phyloP scores from a whole-genome alignment of 106 monocot species.

The Gastrodia elata region DNA sequence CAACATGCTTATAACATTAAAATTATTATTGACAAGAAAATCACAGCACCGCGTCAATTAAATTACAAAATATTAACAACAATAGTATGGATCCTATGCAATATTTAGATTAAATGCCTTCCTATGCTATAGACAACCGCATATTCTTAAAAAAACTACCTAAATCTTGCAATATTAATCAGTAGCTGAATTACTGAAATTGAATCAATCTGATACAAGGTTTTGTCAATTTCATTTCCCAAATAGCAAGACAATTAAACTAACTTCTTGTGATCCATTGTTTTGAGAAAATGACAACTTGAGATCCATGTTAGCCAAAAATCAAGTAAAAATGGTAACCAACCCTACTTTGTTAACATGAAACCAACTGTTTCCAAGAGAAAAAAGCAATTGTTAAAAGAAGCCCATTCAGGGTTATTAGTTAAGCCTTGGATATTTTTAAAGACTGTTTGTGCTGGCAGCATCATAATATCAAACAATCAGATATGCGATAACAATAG shows the following conservation, averaged over 20 bases:
- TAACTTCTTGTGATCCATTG: neutral
- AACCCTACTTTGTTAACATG: neutral
- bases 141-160: neutral
- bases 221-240: neutral
- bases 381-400: neutral
- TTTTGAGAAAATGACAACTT: neutral
- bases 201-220: neutral
- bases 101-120: neutral
- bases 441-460: neutral
- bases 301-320: neutral
- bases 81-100: neutral
- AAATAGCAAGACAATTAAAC: neutral
- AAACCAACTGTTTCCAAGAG: neutral
- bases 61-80: neutral
- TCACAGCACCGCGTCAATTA: neutral
- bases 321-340: neutral
- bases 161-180: neutral
- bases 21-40: neutral
- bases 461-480: neutral
- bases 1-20: neutral
- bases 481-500: neutral
- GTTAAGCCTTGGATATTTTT: neutral
- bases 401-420: neutral
- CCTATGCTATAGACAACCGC: neutral
- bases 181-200: neutral